Conservation (phyloP, 768 basidiomycete genomes). For the Floccularia luteovirens region DNA sequence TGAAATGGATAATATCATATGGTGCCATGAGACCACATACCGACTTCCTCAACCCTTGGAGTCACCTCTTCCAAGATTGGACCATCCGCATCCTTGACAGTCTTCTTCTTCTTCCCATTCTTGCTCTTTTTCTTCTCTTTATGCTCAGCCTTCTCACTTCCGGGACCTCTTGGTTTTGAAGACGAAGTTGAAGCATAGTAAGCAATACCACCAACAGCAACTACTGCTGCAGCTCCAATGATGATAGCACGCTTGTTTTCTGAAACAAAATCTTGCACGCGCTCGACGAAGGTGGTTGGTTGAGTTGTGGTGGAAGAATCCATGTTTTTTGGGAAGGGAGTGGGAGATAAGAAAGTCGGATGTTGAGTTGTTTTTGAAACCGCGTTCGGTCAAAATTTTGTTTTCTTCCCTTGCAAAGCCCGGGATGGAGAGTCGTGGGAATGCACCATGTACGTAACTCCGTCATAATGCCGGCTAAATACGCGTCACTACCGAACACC, state of each 20-base stretch:
- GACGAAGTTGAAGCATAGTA: conserved; percentile 71
- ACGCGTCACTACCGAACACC: not conserved
- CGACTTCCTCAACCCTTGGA: conserved; percentile 25
- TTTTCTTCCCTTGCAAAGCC: too few relatives aligned
- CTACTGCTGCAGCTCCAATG: conserved; percentile 65
- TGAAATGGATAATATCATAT: not conserved
- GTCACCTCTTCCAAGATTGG: conserved; percentile 76
- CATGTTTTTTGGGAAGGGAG: conserved; percentile 7
- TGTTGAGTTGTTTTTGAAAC: too few relatives aligned
- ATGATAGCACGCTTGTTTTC: conserved; percentile 77
- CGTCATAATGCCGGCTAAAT: not conserved
- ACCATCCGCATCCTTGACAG: conserved; percentile 50
- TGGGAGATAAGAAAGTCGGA: not conserved
- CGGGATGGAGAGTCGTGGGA: conserved; percentile 1
- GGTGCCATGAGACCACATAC: not conserved
- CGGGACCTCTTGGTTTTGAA: conserved; percentile 18
- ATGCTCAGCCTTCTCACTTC: conserved; percentile 37
- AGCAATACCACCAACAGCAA: conserved; percentile 63
- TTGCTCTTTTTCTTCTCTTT: conserved; percentile 39
- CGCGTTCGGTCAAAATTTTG: conserved; percentile 4
- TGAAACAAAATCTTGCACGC: conserved; percentile 58
- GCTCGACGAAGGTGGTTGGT: conserved; percentile 41
- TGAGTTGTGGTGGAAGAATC: conserved; percentile 7
- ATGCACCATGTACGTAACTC: not conserved
- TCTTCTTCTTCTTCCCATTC: conserved; percentile 43